Evolutionary conservation across 371 early-diverging fungal genomes (phyloP), one percentile per base, ranked within the genome.

Genomic region (Rhizomucor pusillus): DNA sequence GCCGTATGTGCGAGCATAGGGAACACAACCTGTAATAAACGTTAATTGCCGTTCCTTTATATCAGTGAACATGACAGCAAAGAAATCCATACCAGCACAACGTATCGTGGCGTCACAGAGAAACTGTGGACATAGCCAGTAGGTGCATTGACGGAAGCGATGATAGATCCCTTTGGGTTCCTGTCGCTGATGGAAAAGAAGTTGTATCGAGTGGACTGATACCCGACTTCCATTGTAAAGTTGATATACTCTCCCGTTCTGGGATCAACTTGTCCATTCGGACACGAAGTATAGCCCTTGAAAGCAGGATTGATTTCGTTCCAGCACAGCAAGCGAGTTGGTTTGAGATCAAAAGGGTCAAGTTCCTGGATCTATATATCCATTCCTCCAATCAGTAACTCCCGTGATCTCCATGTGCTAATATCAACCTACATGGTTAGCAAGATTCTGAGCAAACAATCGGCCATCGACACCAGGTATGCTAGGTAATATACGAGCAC

Each of bases 101-200:
- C 79, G 50, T 88, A 90, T 20, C 79, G 74, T 4, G 80, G 77
- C 0, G 90, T 90, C 19, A 89, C 67, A 0, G 86, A 77, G 62
- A 90, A 88, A 52, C 81, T 82, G 60, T 90, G 87, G 18, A 91
- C 75, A 57, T 79, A 79, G 10, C 84, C 81, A n/a, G 86, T 76
- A 51, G 80, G 80, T 37, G 85, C 86, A 7, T 57, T 58, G n/a
- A 90, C 69, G 16, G 74, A 75, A 11, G 82, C 83, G 50, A 89
- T 71, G 12, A 87, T 51, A 18, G 78, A 66, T 11, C 89, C 90
- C 29, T 77, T 73, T 13, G 87, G 87, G 25, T 83, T 73, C 24
- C 69, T 65, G 49, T 80, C 80, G 40, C 78, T 71, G 43, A 83
- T 66, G 0, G 86, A 75, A 51, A 90, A 81, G 56, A 88, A 82